These are phyloP conservation scores for Podospora pseudopauciseta DNA, from an alignment of 495 filamentous ascomycete genomes.

Conservation along the genomic window DNA sequence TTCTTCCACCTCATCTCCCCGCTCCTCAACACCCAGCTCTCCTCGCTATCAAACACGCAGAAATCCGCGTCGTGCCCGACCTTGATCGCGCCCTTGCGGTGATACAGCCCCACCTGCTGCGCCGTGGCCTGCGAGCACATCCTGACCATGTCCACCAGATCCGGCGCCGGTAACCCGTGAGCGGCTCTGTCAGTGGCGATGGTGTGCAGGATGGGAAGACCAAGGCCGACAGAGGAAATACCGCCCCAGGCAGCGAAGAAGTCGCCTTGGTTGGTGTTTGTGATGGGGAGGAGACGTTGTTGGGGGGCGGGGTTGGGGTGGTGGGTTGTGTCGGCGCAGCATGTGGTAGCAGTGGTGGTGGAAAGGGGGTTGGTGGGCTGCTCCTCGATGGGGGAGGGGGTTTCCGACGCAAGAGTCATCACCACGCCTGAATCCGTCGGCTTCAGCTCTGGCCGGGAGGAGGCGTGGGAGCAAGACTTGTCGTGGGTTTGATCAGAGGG, in stretches of 20 bases:
- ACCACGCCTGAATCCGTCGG: neutral
- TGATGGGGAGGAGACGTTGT: neutral
- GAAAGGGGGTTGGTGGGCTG: neutral
- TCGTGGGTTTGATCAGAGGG: slow-evolving; percentile 19
- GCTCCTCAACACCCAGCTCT: slow-evolving; percentile 64
- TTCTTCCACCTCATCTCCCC: slow-evolving; percentile 88
- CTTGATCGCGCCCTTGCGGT: slow-evolving; percentile 75
- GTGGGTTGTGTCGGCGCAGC: neutral
- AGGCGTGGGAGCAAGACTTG: neutral
- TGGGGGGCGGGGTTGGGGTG: neutral
- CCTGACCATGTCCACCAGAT: slow-evolving; percentile 70
- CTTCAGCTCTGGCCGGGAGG: neutral
- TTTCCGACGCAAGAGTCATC: neutral
- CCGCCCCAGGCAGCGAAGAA: slow-evolving; percentile 97
- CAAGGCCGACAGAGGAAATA: slow-evolving; percentile 89
- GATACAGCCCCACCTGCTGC: slow-evolving; percentile 81
- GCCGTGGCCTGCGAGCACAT: slow-evolving; percentile 88
- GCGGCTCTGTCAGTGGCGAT: slow-evolving; percentile 58
- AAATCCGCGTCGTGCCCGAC: slow-evolving; percentile 90
- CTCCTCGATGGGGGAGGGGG: neutral
- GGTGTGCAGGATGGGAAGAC: slow-evolving; percentile 88
- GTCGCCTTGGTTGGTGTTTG: slow-evolving; percentile 54
- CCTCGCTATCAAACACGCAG: slow-evolving; percentile 84
- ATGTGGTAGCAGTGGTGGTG: neutral
- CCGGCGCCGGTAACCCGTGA: slow-evolving; percentile 40